Evolutionary conservation across 225 moss, liverwort and hornwort genomes (phyloP), one percentile per base, ranked within the genome.

Genomic region (Pleurozium schreberi): DNA sequence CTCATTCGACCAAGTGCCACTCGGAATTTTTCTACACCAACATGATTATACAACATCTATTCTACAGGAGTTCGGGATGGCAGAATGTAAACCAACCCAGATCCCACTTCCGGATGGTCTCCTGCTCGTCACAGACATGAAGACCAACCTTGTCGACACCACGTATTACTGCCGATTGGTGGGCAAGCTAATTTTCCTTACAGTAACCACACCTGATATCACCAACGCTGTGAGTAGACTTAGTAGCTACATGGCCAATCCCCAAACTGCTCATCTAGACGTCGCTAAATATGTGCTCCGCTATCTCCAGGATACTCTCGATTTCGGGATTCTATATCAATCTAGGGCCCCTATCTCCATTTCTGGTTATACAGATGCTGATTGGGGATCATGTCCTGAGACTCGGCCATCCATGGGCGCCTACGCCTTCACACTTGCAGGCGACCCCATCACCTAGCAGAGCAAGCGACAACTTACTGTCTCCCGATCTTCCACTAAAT

Each of bases 81-180:
- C 13, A 2, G 13, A 28, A 0, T 61, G 28, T 11, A 27, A 28
- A 6, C 1, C 13, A 0, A 7, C 13, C 1, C 1, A 23, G 0
- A 33, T 31, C 0, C 63, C 63, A 3, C 14, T 31, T 4, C 63
- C 31, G 2, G 8, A 63, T 0, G 31, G 63, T 2, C 16, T 2
- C 0, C 2, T 14, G 1, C 31, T 63, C 0, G 5, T 6, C 3
- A 8, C 15, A 0, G 8, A 63, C 1, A 63, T 31, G 31, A 15
- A 63, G 8, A 8, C 63, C 0, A 12, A 2, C 1, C 8, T 8
- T 0, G 4, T 16, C 0, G 31, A 63, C 8, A 0, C 25, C 0
- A 12, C 12, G 0, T 2, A 9, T 2, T 65, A 65, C 1, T 65
- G 34, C 5, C 4, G 9, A 0, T 16, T 65, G 0, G 4, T 65